Base-by-base conservation (phyloP, 2,329 filamentous ascomycete genomes). In the Colletotrichum sp. region DNA sequence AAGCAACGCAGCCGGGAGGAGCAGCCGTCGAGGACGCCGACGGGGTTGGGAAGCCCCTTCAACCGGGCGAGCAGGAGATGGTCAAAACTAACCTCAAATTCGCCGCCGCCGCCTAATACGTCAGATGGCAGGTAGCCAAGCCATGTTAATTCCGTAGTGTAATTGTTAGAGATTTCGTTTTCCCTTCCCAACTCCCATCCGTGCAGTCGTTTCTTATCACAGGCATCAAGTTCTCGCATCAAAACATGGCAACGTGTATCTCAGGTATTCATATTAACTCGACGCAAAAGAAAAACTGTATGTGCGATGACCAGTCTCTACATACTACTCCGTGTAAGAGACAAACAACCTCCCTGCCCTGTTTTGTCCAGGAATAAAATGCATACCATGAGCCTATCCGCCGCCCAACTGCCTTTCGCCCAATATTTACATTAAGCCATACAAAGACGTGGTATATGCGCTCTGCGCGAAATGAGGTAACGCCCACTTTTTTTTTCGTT, bases 351-450 rank as follows among this genome's bases (percentile, higher is more conserved):
- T 43, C 52, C 52, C 65, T 4, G 16, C 18, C 21, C 52, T 16
- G 2, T 34, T 59, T 36, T 34, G 26, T 18, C 16, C 21, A n/a
- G 12, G 38, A 26, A 62, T 34, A 48, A 16, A 24, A 63, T 55
- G 62, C 32, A 32, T 16, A 36, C 26, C 38, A 59, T 64, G n/a
- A 69, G 48, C 63, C 38, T 48, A n/a, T 48, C 59, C 38, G 18
- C 58, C 58, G 56, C 58, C 24, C 63, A 28, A 36, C 70, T 69
- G 64, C 58, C 26, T 65, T 28, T 43, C 70, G 18, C 34, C 67
- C 64, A 34, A 64, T 75, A 73, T 73, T 65, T 68, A 69, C 69
- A 75, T 73, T 69, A 75, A 73, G 28, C 69, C 73, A 69, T 75
- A 73, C 73, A 69, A 58, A 18, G 63, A 75, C 56, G 48, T 75